phyloP scores from a whole-genome alignment of 139 green algal genomes.

The Nannochloris sp. region DNA sequence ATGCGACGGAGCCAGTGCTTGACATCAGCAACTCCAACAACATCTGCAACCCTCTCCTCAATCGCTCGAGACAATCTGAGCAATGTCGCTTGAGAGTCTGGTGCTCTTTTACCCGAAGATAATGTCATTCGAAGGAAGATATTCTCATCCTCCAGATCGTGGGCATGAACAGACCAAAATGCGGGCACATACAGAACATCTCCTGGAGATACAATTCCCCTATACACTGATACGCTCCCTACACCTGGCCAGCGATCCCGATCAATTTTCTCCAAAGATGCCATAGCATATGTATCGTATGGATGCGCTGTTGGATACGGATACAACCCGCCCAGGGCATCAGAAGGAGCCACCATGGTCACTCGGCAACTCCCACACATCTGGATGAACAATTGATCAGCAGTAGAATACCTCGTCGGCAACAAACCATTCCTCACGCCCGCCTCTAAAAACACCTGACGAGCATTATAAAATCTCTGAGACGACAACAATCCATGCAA shows the following conservation, averaged over 20 bases:
- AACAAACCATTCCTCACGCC: conserved; percentile 32
- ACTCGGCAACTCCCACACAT: conserved; percentile 45
- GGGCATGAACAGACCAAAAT: conserved; percentile 49
- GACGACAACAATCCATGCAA: conserved; percentile 17
- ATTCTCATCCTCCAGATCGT: conserved; percentile 33
- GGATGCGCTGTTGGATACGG: conserved; percentile 64
- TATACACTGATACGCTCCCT: conserved; percentile 20
- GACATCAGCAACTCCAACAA: conserved; percentile 31
- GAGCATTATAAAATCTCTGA: conserved; percentile 22
- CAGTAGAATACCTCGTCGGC: conserved; percentile 34
- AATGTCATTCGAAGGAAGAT: conserved; percentile 21
- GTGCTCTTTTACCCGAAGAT: conserved; percentile 3
- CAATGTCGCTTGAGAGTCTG: conserved; percentile 8
- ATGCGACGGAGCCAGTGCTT: conserved; percentile 48
- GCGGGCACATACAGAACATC: conserved; percentile 51
- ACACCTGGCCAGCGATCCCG: conserved; percentile 33
- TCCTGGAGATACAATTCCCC: conserved; percentile 36
- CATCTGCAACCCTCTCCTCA: conserved; percentile 32
- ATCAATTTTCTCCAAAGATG: conserved; percentile 47
- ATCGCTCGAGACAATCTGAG: conserved; percentile 39
- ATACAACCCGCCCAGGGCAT: conserved; percentile 50
- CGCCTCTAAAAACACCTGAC: conserved; percentile 29
- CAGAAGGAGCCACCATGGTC: conserved; percentile 46
- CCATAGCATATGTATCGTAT: conserved; percentile 66
- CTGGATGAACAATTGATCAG: conserved; percentile 48